Base-by-base conservation (phyloP, 129 eudicot genomes). In the Tagetes erecta region DNA sequence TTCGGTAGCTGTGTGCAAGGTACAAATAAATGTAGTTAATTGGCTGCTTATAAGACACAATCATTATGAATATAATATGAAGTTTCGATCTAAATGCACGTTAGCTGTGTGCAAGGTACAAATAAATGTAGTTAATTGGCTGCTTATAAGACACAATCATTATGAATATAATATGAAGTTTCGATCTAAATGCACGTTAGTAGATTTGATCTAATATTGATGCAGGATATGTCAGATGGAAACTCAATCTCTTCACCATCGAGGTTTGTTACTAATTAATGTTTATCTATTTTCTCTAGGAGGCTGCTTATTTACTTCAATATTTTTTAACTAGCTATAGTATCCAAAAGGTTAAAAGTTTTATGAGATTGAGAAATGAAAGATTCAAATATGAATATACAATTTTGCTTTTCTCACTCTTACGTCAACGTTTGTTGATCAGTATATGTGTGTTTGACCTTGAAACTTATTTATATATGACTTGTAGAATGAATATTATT, bases 1-100 rank as follows among this genome's bases (percentile, higher is more conserved):
- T 42, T 63, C 98, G 58, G 96, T 91, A 53, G 31, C 79, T 45
- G 92, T 89, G 81, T 96, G 95, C 8, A 82, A 84, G 87, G 92
- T 88, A 86, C 37, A 64, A 44, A 47, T 45, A 30, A 20, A 9
- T 45, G 45, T 33, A 49, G 14, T 30, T 7, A 5, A 5, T 11
- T 71, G 51, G 34, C 63, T 70, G 63, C 38, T 37, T 13, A 5
- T 6, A 8, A 13, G 2, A 4, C 40, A 59, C 66, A 59, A 35
- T 44, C 44, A 46, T 33, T 1, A 56, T 27, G n/a, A 20, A 20
- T 20, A 20, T 20, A 20, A 20, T 20, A 20, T 20, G 27, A 20
- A 20, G 27, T 20, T 20, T 20, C 27, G 27, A 20, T 20, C 27
- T 20, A 20, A 20, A 20, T 20, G 27, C 27, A 20, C 98, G 58